These are phyloP conservation scores for Barnettozyma botsteinii DNA, from an alignment of 805 yeast species.

Conservation along the genomic window DNA sequence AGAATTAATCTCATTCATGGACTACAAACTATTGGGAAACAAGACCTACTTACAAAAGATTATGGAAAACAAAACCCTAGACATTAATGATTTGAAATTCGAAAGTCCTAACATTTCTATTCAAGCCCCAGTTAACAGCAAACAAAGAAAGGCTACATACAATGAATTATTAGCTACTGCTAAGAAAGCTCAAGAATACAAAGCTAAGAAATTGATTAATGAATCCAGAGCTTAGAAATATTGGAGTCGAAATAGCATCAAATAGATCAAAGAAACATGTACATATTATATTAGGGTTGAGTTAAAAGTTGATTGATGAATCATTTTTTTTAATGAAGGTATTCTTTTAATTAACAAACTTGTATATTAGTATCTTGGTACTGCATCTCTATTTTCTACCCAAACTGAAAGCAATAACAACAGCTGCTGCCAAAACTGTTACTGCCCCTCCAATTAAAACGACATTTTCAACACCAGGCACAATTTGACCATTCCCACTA, in stretches of 20 bases:
- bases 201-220: constrained; percentile 19
- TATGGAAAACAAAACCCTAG: constrained; percentile 11
- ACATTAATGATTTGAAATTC: constrained; percentile 14
- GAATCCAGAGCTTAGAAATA: constrained; percentile 16
- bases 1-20: constrained; percentile 5
- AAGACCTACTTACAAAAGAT: constrained; percentile 8
- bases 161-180: constrained; percentile 22
- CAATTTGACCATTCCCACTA: constrained; percentile 18
- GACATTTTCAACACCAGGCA: constrained; percentile 56
- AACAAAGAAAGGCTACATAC: constrained; percentile 21
- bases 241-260: neutral
- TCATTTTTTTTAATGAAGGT: too few species aligned
- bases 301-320: too few species aligned
- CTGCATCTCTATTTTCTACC: constrained; percentile 21
- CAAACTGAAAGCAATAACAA: constrained; percentile 48
- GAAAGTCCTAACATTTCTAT: constrained; percentile 22
- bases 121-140: constrained; percentile 19
- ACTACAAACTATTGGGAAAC: constrained; percentile 6
- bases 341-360: too few species aligned
- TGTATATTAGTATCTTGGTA: neutral
- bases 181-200: constrained; percentile 18
- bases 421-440: constrained; percentile 53
- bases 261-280: neutral
- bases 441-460: constrained; percentile 59
- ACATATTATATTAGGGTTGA: neutral